Evolutionary conservation across 805 yeast species (phyloP).

Genomic region (Barnettozyma botsteinii): DNA sequence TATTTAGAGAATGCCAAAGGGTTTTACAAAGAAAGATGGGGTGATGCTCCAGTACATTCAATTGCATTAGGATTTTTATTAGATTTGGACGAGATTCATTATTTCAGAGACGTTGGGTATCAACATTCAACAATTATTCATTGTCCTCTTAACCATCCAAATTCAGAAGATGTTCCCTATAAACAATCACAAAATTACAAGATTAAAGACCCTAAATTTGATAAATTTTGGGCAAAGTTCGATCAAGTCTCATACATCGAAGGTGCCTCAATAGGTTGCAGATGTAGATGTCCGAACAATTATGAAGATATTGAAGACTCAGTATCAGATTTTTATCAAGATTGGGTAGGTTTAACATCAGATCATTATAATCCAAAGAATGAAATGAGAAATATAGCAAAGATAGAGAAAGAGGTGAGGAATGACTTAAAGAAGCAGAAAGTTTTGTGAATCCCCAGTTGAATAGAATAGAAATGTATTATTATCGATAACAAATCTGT

Average conservation of each 20-base stretch:
- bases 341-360: slow-evolving; percentile 40
- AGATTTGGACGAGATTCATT: slow-evolving; percentile 67
- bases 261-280: slow-evolving; percentile 66
- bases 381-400: slow-evolving; percentile 24
- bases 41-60: slow-evolving; percentile 94
- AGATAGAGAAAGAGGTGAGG: slow-evolving; percentile 24
- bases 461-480: too few species aligned
- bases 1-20: slow-evolving; percentile 72
- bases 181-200: slow-evolving; percentile 26
- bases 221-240: slow-evolving; percentile 23
- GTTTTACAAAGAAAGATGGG: slow-evolving; percentile 91
- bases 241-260: slow-evolving; percentile 34
- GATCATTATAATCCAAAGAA: slow-evolving; percentile 25
- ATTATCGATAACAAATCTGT: too few species aligned
- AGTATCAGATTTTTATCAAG: slow-evolving; percentile 43
- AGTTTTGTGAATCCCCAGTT: background rate
- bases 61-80: slow-evolving; percentile 76
- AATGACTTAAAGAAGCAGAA: slow-evolving; percentile 2
- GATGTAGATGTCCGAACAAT: slow-evolving; percentile 71
- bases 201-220: slow-evolving; percentile 16
- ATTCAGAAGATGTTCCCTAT: slow-evolving; percentile 43
- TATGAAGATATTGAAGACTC: slow-evolving; percentile 52
- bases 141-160: slow-evolving; percentile 66
- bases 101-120: slow-evolving; percentile 90
- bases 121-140: slow-evolving; percentile 75